Evolutionary conservation across 352 stramenopile genomes (phyloP).

Genomic region (Plasmopara muralis): DNA sequence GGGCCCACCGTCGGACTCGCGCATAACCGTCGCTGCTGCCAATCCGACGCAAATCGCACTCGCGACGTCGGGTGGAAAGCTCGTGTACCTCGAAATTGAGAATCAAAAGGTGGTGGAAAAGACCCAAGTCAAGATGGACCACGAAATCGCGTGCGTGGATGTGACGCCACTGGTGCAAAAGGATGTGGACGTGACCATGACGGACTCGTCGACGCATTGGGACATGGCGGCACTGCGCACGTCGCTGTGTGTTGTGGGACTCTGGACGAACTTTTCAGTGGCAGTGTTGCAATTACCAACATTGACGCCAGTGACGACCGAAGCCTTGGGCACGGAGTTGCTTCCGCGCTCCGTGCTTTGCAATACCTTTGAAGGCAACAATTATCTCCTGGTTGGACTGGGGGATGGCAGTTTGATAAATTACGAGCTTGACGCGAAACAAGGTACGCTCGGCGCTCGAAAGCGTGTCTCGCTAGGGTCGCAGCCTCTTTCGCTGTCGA

Average conservation of each 20-base stretch:
- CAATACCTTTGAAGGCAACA: constrained; percentile 74
- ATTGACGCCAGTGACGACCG: constrained; percentile 57
- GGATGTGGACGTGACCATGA: constrained; percentile 64
- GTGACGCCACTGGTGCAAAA: constrained; percentile 55
- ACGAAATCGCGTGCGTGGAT: constrained; percentile 94
- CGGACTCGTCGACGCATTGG: constrained; percentile 35
- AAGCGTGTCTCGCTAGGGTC: constrained; percentile 94
- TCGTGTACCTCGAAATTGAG: constrained; percentile 88
- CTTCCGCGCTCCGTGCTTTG: constrained; percentile 86
- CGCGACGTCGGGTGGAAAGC: constrained; percentile 82
- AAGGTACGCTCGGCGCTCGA: constrained; percentile 47
- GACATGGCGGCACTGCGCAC: constrained; percentile 44
- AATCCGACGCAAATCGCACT: constrained; percentile 91
- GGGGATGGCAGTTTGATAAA: constrained; percentile 94
- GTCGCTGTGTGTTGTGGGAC: constrained; percentile 75
- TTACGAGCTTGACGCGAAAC: constrained; percentile 69
- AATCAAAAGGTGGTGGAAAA: constrained; percentile 49
- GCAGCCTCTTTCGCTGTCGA: constrained; percentile 91
- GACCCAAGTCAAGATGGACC: constrained; percentile 72
- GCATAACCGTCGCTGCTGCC: constrained; percentile 78
- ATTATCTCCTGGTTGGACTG: constrained; percentile 95
- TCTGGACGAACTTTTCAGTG: constrained; percentile 93
- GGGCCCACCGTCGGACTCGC: constrained; percentile 45
- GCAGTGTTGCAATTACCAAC: constrained; percentile 79
- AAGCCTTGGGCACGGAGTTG: constrained; percentile 70